phyloP scores from a whole-genome alignment of 2,329 filamentous ascomycete species.

The Dactylellina haptotyla region DNA sequence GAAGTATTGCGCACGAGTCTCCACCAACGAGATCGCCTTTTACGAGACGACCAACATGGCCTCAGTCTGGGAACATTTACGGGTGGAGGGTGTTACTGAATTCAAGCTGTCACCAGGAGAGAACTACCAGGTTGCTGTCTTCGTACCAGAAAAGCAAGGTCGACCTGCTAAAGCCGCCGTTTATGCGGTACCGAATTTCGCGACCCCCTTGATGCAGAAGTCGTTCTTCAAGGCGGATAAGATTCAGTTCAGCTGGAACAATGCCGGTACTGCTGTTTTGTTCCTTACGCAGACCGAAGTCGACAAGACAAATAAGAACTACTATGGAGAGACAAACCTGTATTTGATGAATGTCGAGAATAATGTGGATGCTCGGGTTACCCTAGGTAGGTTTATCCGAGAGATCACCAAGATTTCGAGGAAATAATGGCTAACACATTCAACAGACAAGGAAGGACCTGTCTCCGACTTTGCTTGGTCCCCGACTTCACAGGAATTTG shows the following conservation, averaged over 20 bases:
- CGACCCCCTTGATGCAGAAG: conserved; percentile 87
- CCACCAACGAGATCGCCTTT: conserved; percentile 98
- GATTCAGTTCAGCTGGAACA: conserved; percentile 98
- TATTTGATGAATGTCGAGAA: conserved; percentile 93
- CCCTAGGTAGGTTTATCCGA: conserved; percentile 69
- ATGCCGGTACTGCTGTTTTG: conserved; percentile 86
- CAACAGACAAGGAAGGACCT: conserved; percentile 88
- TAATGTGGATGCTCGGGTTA: conserved; percentile 88
- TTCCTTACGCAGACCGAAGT: conserved; percentile 97
- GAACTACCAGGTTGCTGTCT: conserved; percentile 91
- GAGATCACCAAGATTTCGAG: conserved; percentile 12
- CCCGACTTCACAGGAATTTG: conserved; percentile 96
- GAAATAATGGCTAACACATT: neutral
- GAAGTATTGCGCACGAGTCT: conserved; percentile 87
- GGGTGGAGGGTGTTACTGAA: conserved; percentile 85
- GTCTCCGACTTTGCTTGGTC: conserved; percentile 99
- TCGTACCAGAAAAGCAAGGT: conserved; percentile 95
- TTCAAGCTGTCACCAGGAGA: conserved; percentile 89
- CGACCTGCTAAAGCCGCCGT: conserved; percentile 94
- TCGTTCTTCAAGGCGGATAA: conserved; percentile 99
- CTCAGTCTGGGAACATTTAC: conserved; percentile 94
- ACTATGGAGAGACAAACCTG: conserved; percentile 97
- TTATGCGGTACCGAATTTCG: conserved; percentile 90
- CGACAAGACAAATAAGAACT: conserved; percentile 98
- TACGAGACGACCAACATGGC: conserved; percentile 86